Evolutionary conservation across 805 yeast species (phyloP).

Genomic region (Saccharomycopsis guyanensis): DNA sequence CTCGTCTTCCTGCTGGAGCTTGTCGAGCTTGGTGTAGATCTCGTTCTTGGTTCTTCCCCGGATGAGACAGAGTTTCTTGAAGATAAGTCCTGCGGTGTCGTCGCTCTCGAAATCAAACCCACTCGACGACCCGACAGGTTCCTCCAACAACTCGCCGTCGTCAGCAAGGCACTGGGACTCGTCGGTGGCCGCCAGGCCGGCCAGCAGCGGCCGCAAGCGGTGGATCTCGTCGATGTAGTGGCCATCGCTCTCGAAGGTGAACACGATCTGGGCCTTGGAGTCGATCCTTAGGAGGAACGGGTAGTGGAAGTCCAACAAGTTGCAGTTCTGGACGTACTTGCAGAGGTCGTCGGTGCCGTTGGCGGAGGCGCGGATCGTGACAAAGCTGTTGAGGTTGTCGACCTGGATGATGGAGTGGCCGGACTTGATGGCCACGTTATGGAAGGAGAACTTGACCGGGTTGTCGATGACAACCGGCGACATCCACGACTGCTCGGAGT

Average conservation of each 20-base stretch:
- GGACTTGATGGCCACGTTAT: constrained; percentile 1
- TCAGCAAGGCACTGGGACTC: constrained; percentile 4
- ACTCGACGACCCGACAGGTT: background rate
- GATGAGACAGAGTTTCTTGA: constrained; percentile 16
- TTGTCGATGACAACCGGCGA: constrained; percentile 7
- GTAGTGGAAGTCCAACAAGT: constrained; percentile 10
- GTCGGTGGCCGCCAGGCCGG: background rate
- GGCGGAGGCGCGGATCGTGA: constrained; percentile 1
- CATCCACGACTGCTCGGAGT: background rate
- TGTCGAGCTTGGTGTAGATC: constrained; percentile 12
- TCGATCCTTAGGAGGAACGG: constrained; percentile 14
- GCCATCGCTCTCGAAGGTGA: constrained; percentile 17
- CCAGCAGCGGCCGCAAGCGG: background rate
- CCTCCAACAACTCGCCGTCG: constrained; percentile 5
- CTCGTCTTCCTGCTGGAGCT: constrained; percentile 1
- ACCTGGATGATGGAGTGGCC: constrained; percentile 1
- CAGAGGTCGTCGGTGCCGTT: background rate
- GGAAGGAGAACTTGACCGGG: constrained; percentile 10
- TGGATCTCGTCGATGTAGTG: constrained; percentile 15
- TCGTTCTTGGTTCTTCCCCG: constrained; percentile 13
- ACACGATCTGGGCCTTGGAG: constrained; percentile 2
- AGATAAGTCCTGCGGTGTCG: constrained; percentile 13
- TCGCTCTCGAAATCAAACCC: constrained; percentile 6
- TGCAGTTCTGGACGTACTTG: constrained; percentile 12
- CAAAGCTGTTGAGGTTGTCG: constrained; percentile 8